Base-by-base conservation (phyloP, 192 early-diverging fungal genomes). In the Podochytrium sp. region DNA sequence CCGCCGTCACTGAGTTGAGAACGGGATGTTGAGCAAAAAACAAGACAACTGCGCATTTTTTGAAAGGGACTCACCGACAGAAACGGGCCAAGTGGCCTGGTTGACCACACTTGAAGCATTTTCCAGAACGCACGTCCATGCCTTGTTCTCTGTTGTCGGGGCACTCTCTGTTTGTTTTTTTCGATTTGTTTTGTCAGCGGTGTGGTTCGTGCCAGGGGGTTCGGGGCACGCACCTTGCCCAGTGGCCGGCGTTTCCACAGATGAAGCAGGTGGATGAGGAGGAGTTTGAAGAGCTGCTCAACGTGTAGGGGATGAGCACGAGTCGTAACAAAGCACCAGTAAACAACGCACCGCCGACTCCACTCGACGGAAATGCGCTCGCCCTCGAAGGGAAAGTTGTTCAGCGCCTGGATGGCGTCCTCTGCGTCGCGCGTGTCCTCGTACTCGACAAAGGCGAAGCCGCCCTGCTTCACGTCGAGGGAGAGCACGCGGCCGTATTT, bases 51-150 rank as follows among this genome's bases (percentile, higher is more conserved):
- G n/a, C 39, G 25, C 37, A 51, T 68, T 51, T n/a, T 39, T n/a
- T 38, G 16, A 66, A 35, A 50, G n/a, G n/a, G 18, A 60, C 53
- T n/a, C 74, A 86, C 84, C 75, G 32, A 73, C 85, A 86, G 75
- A 82, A 85, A 29, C 78, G 64, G 32, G 85, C 85, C 38, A 86
- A 61, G 72, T 86, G 85, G 23, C 85, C 85, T 27, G 68, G 64
- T 42, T 77, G 59, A 32, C 85, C 85, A 61, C 85, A 87, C 53
- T 81, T 79, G 79, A 87, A 87, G 79, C 85, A 87, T 43, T 84
- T 83, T 35, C 85, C 85, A 18, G 76, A 79, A 30, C 79, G 60
- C 12, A 87, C 85, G 65, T 87, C 85, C 51, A 83, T 38, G 3
- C 82, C 85, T 39, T 81, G 77, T 40, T 82, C 82, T n/a, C 70